A percentile compares a stretch with the other conserved stretches of the same genome.
These are phyloP conservation scores for Canavalia ensiformis DNA, from an alignment of 306 rosid genomes.

Conservation along the genomic window DNA sequence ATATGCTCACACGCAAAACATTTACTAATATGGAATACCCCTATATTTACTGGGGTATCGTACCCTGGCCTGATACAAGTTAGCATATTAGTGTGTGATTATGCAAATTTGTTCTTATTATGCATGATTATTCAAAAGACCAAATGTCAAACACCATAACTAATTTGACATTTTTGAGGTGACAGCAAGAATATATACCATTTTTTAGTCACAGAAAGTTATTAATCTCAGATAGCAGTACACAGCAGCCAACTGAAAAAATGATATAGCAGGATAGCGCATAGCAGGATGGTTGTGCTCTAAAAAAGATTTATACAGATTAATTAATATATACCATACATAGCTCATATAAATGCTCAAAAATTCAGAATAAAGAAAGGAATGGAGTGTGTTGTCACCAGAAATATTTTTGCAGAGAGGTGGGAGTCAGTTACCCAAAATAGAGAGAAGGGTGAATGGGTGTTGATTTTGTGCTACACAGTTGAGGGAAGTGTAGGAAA, in stretches of 20 bases:
- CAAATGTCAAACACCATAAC: slow-evolving; percentile 12
- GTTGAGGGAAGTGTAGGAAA: background rate
- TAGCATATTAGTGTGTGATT: background rate
- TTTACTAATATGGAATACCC: slow-evolving; percentile 28
- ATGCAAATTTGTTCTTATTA: background rate
- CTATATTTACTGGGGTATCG: slow-evolving; percentile 14
- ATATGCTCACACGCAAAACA: background rate
- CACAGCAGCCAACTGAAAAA: background rate
- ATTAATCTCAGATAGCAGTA: background rate
- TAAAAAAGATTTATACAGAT: too few species aligned
- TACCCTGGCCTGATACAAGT: background rate
- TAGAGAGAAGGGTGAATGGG: too few species aligned
- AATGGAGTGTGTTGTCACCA: background rate
- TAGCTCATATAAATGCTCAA: background rate
- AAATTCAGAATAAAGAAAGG: background rate
- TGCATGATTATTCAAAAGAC: slow-evolving; percentile 35
- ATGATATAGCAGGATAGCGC: too few species aligned
- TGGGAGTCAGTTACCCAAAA: background rate
- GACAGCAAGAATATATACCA: background rate
- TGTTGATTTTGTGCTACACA: background rate
- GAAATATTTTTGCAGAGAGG: background rate
- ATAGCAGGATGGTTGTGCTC: background rate
- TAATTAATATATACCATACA: background rate
- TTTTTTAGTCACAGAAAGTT: background rate
- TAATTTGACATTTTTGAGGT: slow-evolving; percentile 19